phyloP scores from a whole-genome alignment of 2,329 filamentous ascomycete species.

The Diplodia corticola region DNA sequence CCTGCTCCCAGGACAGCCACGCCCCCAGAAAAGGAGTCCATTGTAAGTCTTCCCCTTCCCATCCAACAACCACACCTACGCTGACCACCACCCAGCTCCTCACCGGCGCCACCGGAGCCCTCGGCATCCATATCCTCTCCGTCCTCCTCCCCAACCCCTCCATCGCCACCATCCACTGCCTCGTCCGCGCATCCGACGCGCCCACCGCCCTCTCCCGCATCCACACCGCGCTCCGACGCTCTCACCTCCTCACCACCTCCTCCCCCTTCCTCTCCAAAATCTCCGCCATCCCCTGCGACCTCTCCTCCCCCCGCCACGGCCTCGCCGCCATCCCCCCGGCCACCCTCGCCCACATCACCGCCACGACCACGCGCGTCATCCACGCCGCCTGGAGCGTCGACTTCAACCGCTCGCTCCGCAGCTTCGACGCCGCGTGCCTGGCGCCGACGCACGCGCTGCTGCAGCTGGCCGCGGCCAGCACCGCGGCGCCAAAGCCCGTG shows the following conservation, averaged over 20 bases:
- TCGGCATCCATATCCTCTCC: conserved; percentile 58
- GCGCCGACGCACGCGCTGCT: conserved; percentile 45
- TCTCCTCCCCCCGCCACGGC: not conserved
- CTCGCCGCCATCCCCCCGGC: conserved; percentile 39
- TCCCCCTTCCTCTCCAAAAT: conserved; percentile 32
- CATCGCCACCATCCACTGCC: conserved; percentile 49
- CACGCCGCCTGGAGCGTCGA: conserved; percentile 58
- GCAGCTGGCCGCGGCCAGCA: conserved; percentile 30
- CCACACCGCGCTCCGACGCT: conserved; percentile 33
- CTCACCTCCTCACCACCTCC: conserved; percentile 33
- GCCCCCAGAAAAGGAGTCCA: conserved; percentile 23
- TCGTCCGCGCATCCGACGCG: conserved; percentile 44
- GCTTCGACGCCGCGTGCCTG: conserved; percentile 46
- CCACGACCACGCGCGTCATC: conserved; percentile 45
- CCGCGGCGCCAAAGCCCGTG: not conserved
- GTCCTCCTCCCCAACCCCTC: conserved; percentile 29
- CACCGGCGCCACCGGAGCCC: conserved; percentile 64
- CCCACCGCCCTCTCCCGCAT: conserved; percentile 32
- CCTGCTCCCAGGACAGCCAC: not conserved
- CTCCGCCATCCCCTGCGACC: conserved; percentile 37
- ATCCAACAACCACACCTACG: not conserved
- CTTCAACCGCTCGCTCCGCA: conserved; percentile 53
- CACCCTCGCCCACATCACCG: conserved; percentile 26
- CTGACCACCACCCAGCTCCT: conserved; percentile 42
- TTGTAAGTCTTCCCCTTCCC: conserved; percentile 1